Evolutionary conservation across 768 basidiomycete genomes (phyloP).

Genomic region (Russula earlei): DNA sequence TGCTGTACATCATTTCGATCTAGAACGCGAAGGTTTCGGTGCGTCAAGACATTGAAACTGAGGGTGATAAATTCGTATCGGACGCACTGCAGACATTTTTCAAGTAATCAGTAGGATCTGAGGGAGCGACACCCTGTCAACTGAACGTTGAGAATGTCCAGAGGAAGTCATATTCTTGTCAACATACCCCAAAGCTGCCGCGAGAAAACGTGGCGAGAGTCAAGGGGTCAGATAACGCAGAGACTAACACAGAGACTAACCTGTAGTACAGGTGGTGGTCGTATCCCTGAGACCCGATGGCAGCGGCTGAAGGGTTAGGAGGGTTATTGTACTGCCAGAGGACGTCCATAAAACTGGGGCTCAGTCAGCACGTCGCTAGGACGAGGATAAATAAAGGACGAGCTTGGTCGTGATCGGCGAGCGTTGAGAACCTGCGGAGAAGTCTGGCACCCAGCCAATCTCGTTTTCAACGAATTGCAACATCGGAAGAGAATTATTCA

Average conservation of each 20-base stretch:
- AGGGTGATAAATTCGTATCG: neutral
- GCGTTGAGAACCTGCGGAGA: neutral
- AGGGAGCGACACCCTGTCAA: conserved; percentile 55
- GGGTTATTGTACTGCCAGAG: conserved; percentile 68
- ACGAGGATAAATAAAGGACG: neutral
- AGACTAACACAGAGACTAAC: conserved; percentile 31
- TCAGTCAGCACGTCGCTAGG: neutral
- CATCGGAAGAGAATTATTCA: conserved; percentile 5
- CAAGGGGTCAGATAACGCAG: neutral
- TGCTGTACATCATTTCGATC: conserved; percentile 49
- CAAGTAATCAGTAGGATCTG: conserved; percentile 57
- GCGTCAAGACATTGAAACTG: too few species aligned
- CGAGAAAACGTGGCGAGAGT: neutral
- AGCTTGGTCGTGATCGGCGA: conserved; percentile 11
- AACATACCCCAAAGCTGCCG: conserved; percentile 47
- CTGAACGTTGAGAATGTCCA: neutral
- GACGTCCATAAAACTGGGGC: conserved; percentile 71
- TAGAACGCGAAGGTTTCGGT: conserved; percentile 21
- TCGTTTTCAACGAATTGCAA: neutral
- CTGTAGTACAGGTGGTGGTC: conserved; percentile 77
- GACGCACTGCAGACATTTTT: conserved; percentile 58
- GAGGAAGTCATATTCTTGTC: neutral
- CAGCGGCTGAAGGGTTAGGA: conserved; percentile 60
- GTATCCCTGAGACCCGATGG: conserved; percentile 60
- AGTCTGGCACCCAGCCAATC: neutral